phyloP scores from a whole-genome alignment of 1,284 basidiomycete species.

The Apiotrichum porosum region DNA sequence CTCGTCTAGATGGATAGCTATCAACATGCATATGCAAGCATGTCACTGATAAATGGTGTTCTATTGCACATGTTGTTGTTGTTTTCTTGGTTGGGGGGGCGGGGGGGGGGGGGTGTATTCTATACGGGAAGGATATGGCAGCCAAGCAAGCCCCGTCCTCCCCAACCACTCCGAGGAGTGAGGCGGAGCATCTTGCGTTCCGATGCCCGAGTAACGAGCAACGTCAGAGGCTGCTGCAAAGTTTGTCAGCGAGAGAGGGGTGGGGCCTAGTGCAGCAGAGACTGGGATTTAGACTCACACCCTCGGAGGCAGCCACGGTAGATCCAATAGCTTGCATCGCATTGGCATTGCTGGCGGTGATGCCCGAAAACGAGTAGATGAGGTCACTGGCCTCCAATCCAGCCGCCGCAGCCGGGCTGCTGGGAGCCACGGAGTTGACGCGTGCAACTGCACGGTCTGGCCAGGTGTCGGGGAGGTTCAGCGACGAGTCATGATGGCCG shows the following conservation, averaged over 20 bases:
- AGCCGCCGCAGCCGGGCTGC: slow-evolving; percentile 70
- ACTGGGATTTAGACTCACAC: slow-evolving; percentile 55
- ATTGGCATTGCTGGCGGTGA: slow-evolving; percentile 50
- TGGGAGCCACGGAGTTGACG: slow-evolving; percentile 69
- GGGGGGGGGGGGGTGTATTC: not conserved
- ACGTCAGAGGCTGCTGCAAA: slow-evolving; percentile 51
- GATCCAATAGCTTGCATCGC: slow-evolving; percentile 62
- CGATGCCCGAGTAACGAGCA: slow-evolving; percentile 51
- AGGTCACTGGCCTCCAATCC: slow-evolving; percentile 67
- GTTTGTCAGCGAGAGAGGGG: not conserved
- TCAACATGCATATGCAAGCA: slow-evolving; percentile 13
- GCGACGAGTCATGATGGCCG: slow-evolving; percentile 2
- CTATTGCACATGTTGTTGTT: too few species aligned
- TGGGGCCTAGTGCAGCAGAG: not conserved
- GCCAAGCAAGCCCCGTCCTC: slow-evolving; percentile 75
- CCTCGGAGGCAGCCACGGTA: slow-evolving; percentile 66
- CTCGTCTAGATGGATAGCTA: slow-evolving; percentile 21
- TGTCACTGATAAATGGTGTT: not conserved
- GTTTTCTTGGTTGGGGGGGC: too few species aligned
- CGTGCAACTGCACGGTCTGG: slow-evolving; percentile 57
- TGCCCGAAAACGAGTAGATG: slow-evolving; percentile 64
- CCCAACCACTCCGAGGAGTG: slow-evolving; percentile 61
- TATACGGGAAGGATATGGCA: slow-evolving; percentile 64
- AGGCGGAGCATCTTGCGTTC: slow-evolving; percentile 52
- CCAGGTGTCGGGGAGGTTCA: slow-evolving; percentile 21